These are phyloP conservation scores for Picea glauca DNA, from an alignment of 75 land plant species.

Conservation along the genomic window DNA sequence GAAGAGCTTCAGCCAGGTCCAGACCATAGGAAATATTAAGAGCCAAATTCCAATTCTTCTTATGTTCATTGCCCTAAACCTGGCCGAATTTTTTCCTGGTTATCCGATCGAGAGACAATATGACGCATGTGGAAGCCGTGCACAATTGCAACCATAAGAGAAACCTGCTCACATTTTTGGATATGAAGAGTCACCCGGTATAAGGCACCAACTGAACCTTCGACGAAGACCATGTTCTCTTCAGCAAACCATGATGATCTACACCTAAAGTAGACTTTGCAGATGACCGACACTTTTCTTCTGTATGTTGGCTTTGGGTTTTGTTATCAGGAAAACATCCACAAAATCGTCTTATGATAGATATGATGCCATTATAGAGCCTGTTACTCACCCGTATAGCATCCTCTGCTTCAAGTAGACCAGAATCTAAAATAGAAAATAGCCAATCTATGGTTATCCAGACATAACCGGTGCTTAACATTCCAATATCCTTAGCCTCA, in stretches of 20 bases:
- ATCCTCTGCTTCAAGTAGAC: too few species aligned
- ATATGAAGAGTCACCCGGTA: slow-evolving; percentile 38
- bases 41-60: slow-evolving; percentile 36
- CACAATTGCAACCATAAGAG: slow-evolving; percentile 63
- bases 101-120: slow-evolving; percentile 57
- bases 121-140: slow-evolving; percentile 51
- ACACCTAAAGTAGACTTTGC: neutral
- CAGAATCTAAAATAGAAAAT: too few species aligned
- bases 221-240: slow-evolving; percentile 41
- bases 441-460: too few species aligned
- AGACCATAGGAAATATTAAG: slow-evolving; percentile 61
- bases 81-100: slow-evolving; percentile 44
- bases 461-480: too few species aligned
- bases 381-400: slow-evolving; percentile 27
- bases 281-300: neutral
- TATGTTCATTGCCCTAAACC: slow-evolving; percentile 21
- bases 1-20: slow-evolving; percentile 56
- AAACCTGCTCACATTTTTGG: slow-evolving; percentile 52
- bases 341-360: neutral
- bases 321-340: neutral
- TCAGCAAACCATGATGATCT: neutral
- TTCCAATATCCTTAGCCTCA: too few species aligned
- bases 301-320: neutral
- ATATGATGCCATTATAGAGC: slow-evolving; percentile 17
- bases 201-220: slow-evolving; percentile 69